A percentile compares a stretch with the other conserved stretches of the same genome.
These are phyloP conservation scores for Ustilago crameri DNA, from an alignment of 1,284 basidiomycete genomes.

Conservation along the genomic window DNA sequence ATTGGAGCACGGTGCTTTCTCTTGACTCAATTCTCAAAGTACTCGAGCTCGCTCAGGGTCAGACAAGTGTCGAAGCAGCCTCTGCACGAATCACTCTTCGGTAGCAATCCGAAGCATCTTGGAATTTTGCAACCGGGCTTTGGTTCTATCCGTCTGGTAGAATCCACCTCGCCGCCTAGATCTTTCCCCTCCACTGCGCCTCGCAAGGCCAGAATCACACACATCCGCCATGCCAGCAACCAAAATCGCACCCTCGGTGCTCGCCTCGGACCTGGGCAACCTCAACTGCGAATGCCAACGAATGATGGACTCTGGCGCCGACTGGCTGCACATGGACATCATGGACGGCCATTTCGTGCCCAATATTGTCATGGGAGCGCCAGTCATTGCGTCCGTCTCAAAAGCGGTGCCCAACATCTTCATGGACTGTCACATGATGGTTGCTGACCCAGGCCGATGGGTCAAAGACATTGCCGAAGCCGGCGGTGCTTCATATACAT, in stretches of 20 bases:
- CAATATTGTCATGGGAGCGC: constrained; percentile 81
- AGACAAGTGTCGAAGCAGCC: too few species aligned
- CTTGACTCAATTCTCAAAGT: too few species aligned
- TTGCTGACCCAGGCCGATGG: constrained; percentile 93
- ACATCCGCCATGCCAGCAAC: constrained; percentile 56
- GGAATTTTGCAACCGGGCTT: too few species aligned
- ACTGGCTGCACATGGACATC: constrained; percentile 68
- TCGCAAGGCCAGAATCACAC: not conserved
- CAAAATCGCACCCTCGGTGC: constrained; percentile 65
- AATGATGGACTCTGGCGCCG: constrained; percentile 66
- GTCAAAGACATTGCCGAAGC: constrained; percentile 94
- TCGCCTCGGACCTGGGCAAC: constrained; percentile 67
- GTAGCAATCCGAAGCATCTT: too few species aligned
- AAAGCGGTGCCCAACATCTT: constrained; percentile 93
- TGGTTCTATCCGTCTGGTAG: not conserved
- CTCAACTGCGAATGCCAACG: constrained; percentile 65
- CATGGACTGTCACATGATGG: constrained; percentile 99
- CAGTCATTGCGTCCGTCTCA: constrained; percentile 85
- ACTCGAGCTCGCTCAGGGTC: too few species aligned
- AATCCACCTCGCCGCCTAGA: not conserved
- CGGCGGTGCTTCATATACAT: constrained; percentile 93
- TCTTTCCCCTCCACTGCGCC: not conserved
- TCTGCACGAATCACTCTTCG: too few species aligned
- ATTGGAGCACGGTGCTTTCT: too few species aligned
- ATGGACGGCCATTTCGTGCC: constrained; percentile 89